phyloP scores from a whole-genome alignment of 208 protist species.

The Trypanosoma congolense region DNA sequence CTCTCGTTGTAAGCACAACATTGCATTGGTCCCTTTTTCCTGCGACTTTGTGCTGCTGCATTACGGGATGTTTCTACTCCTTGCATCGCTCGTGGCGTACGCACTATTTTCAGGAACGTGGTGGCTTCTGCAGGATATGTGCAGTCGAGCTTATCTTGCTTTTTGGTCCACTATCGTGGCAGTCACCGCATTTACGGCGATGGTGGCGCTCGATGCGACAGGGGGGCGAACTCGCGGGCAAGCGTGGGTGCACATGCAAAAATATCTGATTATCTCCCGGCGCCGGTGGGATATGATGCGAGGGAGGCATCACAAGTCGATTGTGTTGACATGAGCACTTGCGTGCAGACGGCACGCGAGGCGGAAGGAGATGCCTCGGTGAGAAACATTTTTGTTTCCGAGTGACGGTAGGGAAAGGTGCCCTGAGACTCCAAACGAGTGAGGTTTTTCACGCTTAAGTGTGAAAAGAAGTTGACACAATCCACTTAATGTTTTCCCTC shows the following conservation, averaged over 20 bases:
- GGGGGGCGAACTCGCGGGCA: conserved; percentile 35
- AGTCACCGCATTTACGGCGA: conserved; percentile 27
- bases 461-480: too few species aligned
- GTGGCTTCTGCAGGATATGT: conserved; percentile 17
- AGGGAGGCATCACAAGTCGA: conserved; percentile 46
- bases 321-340: conserved; percentile 30
- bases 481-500: too few species aligned
- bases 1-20: conserved; percentile 85
- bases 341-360: too few species aligned
- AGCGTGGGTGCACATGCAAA: conserved; percentile 77
- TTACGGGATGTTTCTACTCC: conserved; percentile 54
- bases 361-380: too few species aligned
- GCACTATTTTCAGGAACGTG: conserved; percentile 33
- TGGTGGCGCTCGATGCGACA: conserved; percentile 39
- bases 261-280: conserved; percentile 72
- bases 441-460: too few species aligned
- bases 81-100: conserved; percentile 53
- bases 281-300: conserved; percentile 58
- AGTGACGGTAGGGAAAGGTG: not conserved
- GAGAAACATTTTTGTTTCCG: too few species aligned
- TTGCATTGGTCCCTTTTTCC: conserved; percentile 72
- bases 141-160: conserved; percentile 39
- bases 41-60: conserved; percentile 75
- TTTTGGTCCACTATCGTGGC: conserved; percentile 77
- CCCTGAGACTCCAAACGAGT: too few species aligned